phyloP scores from a whole-genome alignment of 805 yeast species.

The Saccharomycopsis malanga region DNA sequence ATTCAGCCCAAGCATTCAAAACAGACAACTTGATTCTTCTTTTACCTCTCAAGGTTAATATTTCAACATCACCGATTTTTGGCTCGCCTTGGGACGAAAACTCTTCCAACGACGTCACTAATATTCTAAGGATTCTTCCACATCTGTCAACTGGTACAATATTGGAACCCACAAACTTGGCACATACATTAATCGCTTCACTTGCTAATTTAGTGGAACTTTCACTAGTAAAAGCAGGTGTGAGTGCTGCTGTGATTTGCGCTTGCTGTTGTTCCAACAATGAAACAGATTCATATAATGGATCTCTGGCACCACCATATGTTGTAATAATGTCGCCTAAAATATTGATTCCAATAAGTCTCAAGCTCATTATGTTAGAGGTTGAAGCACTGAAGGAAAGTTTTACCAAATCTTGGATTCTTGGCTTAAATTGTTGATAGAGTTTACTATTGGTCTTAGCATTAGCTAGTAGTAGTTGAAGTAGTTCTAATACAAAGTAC shows the following conservation, averaged over 20 bases:
- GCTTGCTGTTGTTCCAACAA: slow-evolving; percentile 91
- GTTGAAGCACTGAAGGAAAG: slow-evolving; percentile 79
- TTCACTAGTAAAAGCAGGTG: slow-evolving; percentile 75
- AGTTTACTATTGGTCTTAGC: slow-evolving; percentile 30
- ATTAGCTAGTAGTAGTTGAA: slow-evolving; percentile 37
- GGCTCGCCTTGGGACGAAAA: slow-evolving; percentile 30
- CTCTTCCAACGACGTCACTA: slow-evolving; percentile 62
- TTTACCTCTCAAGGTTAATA: slow-evolving; percentile 38
- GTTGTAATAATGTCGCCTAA: slow-evolving; percentile 55
- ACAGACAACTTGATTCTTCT: slow-evolving; percentile 53
- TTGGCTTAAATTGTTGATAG: slow-evolving; percentile 36
- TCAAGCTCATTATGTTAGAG: slow-evolving; percentile 52
- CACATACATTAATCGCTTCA: slow-evolving; percentile 69
- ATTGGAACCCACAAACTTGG: slow-evolving; percentile 63
- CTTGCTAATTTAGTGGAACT: slow-evolving; percentile 69
- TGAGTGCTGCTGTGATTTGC: slow-evolving; percentile 80
- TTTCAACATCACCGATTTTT: slow-evolving; percentile 50
- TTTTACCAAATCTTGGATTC: slow-evolving; percentile 60
- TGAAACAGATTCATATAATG: slow-evolving; percentile 61
- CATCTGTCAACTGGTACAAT: slow-evolving; percentile 43
- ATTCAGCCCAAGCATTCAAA: slow-evolving; percentile 67
- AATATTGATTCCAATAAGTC: slow-evolving; percentile 58
- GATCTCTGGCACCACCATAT: slow-evolving; percentile 59
- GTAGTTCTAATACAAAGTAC: slow-evolving; percentile 37
- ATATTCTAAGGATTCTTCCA: slow-evolving; percentile 52